Percentiles rank a stretch among this genome's conserved stretches.
Evolutionary conservation across 208 protist genomes (phyloP).

Genomic region (Ichthyophonus hoferi): DNA sequence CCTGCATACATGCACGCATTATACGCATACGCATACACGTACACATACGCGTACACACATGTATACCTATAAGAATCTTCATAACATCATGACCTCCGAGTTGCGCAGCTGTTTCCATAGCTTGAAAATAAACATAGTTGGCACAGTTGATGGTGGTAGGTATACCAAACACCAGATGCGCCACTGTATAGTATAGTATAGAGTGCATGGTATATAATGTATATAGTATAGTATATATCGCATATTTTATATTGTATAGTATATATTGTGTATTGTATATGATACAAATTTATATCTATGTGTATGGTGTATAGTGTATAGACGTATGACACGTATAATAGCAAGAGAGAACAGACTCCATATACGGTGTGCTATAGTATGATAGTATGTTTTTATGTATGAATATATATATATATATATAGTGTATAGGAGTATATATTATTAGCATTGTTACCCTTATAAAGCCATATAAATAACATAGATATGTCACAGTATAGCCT

Average conservation of each 20-base stretch:
- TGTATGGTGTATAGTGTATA: neutral
- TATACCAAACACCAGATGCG: constrained; percentile 69
- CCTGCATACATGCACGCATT: too few relatives aligned
- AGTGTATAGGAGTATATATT: too few relatives aligned
- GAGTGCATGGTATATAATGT: neutral
- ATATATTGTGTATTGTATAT: neutral
- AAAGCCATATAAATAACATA: too few relatives aligned
- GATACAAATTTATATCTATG: neutral
- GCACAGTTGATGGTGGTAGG: constrained; percentile 70
- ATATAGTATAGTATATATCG: constrained; percentile 1
- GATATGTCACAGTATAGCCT: too few relatives aligned
- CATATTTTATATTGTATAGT: neutral
- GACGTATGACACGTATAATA: neutral
- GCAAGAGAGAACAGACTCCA: neutral
- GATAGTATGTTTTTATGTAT: too few relatives aligned
- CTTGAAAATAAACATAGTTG: constrained; percentile 75
- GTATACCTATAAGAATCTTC: constrained; percentile 50
- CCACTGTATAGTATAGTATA: constrained; percentile 43
- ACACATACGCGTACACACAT: constrained; percentile 15
- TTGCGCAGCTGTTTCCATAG: constrained; percentile 51
- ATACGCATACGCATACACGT: neutral
- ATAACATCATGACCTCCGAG: constrained; percentile 40
- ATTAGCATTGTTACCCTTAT: too few relatives aligned
- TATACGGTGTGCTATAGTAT: too few relatives aligned
- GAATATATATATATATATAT: too few relatives aligned